Evolutionary conservation across 2,329 filamentous ascomycete species (phyloP).

Genomic region (Aspergillus sp.): DNA sequence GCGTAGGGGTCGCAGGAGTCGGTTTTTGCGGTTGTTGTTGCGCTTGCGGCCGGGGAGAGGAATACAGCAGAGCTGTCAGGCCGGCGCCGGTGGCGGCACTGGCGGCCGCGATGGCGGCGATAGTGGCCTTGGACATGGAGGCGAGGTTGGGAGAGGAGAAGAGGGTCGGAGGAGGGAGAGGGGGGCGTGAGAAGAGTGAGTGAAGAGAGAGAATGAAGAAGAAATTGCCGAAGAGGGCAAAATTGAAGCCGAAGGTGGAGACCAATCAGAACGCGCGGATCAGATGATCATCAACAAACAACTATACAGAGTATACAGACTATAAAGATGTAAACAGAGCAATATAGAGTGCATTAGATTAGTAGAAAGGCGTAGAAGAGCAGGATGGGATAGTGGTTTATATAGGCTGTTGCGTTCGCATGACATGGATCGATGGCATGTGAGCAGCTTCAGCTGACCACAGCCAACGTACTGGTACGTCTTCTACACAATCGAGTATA

Average conservation of each 20-base stretch:
- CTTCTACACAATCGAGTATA: too few relatives aligned
- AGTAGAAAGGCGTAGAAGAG: too few relatives aligned
- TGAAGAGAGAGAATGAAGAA: background rate
- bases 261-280: constrained; percentile 7
- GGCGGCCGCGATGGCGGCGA: constrained; percentile 72
- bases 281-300: constrained; percentile 2
- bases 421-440: too few relatives aligned
- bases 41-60: constrained; percentile 40
- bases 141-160: background rate
- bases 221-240: constrained; percentile 2
- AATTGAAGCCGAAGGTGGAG: constrained; percentile 7
- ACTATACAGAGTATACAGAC: background rate
- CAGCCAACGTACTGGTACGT: too few relatives aligned
- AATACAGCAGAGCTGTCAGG: constrained; percentile 66
- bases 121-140: constrained; percentile 73
- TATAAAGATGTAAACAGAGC: too few relatives aligned
- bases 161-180: background rate
- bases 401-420: too few relatives aligned
- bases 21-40: constrained; percentile 13
- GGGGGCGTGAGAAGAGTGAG: background rate
- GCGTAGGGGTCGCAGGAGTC: constrained; percentile 28
- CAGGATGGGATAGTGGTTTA: too few relatives aligned
- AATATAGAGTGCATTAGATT: too few relatives aligned
- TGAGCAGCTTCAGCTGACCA: too few relatives aligned
- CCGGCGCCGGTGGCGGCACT: constrained; percentile 75